Conservation (phyloP, 495 filamentous ascomycete species). For the Thermochaetoides thermophila region DNA sequence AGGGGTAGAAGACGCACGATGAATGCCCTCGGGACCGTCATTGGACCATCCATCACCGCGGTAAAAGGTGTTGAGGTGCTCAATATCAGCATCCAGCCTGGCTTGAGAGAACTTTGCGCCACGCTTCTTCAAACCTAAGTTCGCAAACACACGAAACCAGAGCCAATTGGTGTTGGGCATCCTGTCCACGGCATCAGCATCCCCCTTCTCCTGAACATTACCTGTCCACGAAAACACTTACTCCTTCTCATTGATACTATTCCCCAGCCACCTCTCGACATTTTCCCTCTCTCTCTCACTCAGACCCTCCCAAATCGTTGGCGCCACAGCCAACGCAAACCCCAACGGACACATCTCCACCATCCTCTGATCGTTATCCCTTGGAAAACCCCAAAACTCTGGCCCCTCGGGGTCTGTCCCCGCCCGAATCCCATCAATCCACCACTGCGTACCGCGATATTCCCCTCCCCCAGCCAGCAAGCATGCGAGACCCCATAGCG, state of each 20-base stretch:
- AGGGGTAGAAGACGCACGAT: slow-evolving; percentile 25
- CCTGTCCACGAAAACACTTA: slow-evolving; percentile 10
- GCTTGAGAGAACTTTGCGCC: slow-evolving; percentile 50
- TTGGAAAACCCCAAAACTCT: slow-evolving; percentile 61
- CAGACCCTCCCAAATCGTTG: slow-evolving; percentile 53
- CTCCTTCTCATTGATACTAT: slow-evolving; percentile 60
- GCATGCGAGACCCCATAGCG: slow-evolving; percentile 59
- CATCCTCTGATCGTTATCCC: slow-evolving; percentile 69
- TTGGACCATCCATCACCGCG: slow-evolving; percentile 68
- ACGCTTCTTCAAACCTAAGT: slow-evolving; percentile 58
- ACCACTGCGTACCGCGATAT: slow-evolving; percentile 47
- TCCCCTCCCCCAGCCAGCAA: slow-evolving; percentile 49
- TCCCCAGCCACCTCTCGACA: slow-evolving; percentile 51
- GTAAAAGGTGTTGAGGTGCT: slow-evolving; percentile 67
- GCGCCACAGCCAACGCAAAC: slow-evolving; percentile 48
- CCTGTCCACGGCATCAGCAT: slow-evolving; percentile 12
- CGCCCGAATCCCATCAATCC: slow-evolving; percentile 49
- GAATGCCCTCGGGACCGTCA: slow-evolving; percentile 60
- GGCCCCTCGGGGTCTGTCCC: slow-evolving; percentile 50
- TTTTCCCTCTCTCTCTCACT: slow-evolving; percentile 41
- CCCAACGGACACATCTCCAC: slow-evolving; percentile 67
- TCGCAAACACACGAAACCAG: slow-evolving; percentile 74
- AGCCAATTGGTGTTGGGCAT: slow-evolving; percentile 51
- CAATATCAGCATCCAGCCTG: slow-evolving; percentile 55
- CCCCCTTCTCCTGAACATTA: not conserved